Conservation (phyloP, 1,139 yeast genomes). For the Pichia sp. region DNA sequence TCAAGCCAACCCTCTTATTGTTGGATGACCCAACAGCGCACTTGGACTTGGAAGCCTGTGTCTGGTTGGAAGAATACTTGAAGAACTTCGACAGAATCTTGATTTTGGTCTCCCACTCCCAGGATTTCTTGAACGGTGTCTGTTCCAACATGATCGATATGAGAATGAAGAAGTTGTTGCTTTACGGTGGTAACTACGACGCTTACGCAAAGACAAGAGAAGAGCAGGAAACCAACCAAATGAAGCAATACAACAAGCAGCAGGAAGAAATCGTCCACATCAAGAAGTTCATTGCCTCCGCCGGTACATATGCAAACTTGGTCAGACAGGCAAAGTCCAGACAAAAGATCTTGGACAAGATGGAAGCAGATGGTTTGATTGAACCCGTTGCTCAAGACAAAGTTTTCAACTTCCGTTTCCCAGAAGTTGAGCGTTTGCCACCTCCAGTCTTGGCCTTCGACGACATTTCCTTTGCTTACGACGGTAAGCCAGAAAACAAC, state of each 20-base stretch:
- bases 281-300: slow-evolving; percentile 97
- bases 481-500: slow-evolving; percentile 82
- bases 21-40: slow-evolving; percentile 99
- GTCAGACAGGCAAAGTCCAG: slow-evolving; percentile 98
- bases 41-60: slow-evolving; percentile 98
- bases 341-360: slow-evolving; percentile 98
- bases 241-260: slow-evolving; percentile 94
- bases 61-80: slow-evolving; percentile 97
- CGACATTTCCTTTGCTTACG: slow-evolving; percentile 87
- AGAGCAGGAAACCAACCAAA: slow-evolving; percentile 94
- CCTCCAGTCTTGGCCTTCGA: slow-evolving; percentile 98
- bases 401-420: slow-evolving; percentile 90
- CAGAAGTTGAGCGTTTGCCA: slow-evolving; percentile 94
- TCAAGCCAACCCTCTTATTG: slow-evolving; percentile 78
- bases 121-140: slow-evolving; percentile 98
- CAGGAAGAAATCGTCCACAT: slow-evolving; percentile 98
- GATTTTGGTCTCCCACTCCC: slow-evolving; percentile 95
- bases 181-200: slow-evolving; percentile 98
- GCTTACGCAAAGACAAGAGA: slow-evolving; percentile 90
- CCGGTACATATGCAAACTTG: slow-evolving; percentile 99
- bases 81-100: slow-evolving; percentile 91
- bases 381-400: slow-evolving; percentile 90
- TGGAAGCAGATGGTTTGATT: slow-evolving; percentile 99
- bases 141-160: slow-evolving; percentile 97
- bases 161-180: slow-evolving; percentile 67